Evolutionary conservation across 2,329 filamentous ascomycete genomes (phyloP).

Genomic region (Pseudogymnoascus sp.): DNA sequence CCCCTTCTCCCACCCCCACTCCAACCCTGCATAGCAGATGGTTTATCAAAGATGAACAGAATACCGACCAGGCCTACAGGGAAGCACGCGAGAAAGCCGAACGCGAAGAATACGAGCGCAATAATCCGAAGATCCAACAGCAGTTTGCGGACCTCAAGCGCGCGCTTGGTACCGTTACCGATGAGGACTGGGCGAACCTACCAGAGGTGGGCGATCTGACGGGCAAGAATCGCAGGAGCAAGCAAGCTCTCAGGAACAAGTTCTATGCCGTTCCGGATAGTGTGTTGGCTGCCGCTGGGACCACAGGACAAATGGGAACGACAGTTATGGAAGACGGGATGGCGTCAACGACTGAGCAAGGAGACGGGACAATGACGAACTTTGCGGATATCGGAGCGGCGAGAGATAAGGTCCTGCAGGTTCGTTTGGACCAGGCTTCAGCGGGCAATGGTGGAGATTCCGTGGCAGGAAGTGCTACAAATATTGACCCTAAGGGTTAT

Average conservation of each 20-base stretch:
- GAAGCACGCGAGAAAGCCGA: constrained; percentile 91
- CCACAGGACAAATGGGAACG: constrained; percentile 74
- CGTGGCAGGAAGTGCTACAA: constrained; percentile 72
- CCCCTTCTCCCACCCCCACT: constrained; percentile 20
- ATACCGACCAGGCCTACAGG: constrained; percentile 71
- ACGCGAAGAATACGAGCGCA: constrained; percentile 88
- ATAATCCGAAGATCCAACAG: constrained; percentile 96
- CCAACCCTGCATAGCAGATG: constrained; percentile 38
- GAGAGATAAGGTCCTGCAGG: constrained; percentile 89
- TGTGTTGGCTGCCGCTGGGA: constrained; percentile 79
- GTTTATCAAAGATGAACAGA: constrained; percentile 72
- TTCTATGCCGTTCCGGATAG: constrained; percentile 98
- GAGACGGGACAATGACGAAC: constrained; percentile 90
- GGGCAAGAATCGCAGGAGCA: constrained; percentile 80
- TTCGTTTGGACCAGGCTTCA: constrained; percentile 85
- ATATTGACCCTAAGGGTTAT: constrained; percentile 91
- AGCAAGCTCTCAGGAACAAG: constrained; percentile 72
- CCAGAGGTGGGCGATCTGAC: constrained; percentile 96
- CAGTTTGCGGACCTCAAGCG: constrained; percentile 96
- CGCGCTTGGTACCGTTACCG: constrained; percentile 76
- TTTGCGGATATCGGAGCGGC: constrained; percentile 96
- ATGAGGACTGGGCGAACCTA: constrained; percentile 93
- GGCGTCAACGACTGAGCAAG: constrained; percentile 42
- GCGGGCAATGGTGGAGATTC: constrained; percentile 62
- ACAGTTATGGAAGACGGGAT: constrained; percentile 76